These are phyloP conservation scores for Anisodus tanguticus DNA, from an alignment of 257 asterid genomes.

Conservation along the genomic window DNA sequence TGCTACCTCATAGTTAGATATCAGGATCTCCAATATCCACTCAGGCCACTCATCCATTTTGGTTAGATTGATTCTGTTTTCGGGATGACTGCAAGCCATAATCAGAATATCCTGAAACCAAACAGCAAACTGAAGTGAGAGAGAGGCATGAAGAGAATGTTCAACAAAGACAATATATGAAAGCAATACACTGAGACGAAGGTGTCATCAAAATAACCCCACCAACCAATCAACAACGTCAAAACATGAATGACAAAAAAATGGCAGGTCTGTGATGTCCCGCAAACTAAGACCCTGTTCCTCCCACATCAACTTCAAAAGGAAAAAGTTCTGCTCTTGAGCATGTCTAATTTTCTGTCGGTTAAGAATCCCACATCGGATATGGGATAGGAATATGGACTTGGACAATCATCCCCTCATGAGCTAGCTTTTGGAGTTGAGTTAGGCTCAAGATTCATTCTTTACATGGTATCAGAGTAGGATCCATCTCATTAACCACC, in stretches of 20 bases:
- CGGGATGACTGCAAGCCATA: slow-evolving; percentile 96
- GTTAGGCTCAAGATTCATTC: too few relatives aligned
- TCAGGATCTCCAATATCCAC: slow-evolving; percentile 97
- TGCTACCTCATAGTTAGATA: slow-evolving; percentile 85
- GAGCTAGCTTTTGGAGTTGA: too few relatives aligned
- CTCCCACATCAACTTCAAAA: background rate
- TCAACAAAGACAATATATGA: slow-evolving; percentile 9
- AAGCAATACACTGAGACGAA: background rate
- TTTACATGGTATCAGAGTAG: too few relatives aligned
- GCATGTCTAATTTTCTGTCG: background rate
- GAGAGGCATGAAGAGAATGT: slow-evolving; percentile 2
- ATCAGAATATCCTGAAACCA: slow-evolving; percentile 91
- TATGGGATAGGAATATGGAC: too few relatives aligned
- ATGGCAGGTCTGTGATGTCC: background rate
- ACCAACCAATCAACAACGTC: background rate
- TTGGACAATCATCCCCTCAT: too few relatives aligned
- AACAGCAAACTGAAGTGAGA: slow-evolving; percentile 33
- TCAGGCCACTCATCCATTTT: slow-evolving; percentile 98
- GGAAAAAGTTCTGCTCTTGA: background rate
- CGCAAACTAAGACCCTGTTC: background rate
- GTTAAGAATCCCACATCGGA: too few relatives aligned
- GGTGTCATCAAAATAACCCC: background rate
- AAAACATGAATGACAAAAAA: background rate
- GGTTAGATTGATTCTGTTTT: slow-evolving; percentile 82
- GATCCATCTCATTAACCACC: too few relatives aligned